These are phyloP conservation scores for Pilaira anomala DNA, from an alignment of 192 early-diverging fungal genomes.

Conservation along the genomic window DNA sequence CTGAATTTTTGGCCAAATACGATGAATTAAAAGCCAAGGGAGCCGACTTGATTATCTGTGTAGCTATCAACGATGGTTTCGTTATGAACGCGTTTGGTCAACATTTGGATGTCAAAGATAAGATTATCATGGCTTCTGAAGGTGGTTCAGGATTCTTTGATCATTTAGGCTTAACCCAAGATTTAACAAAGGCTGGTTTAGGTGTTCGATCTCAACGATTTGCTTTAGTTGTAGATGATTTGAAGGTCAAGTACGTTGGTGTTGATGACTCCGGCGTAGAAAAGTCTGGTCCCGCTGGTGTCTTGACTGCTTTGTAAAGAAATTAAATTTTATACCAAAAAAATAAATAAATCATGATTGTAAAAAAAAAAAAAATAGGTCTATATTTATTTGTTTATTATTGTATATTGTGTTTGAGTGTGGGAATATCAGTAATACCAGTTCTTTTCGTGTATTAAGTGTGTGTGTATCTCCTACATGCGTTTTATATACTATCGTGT, in stretches of 20 bases:
- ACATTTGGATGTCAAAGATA: conserved; percentile 43
- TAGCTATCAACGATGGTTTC: conserved; percentile 51
- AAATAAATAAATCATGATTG: not conserved
- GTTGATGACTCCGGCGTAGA: conserved; percentile 36
- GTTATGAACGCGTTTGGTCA: conserved; percentile 57
- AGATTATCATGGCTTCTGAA: conserved; percentile 45
- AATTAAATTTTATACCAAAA: not conserved
- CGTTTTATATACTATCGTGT: no score
- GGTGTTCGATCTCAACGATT: conserved; percentile 53
- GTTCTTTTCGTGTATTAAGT: no score
- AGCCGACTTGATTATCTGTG: conserved; percentile 48
- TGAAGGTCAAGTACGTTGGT: conserved; percentile 50
- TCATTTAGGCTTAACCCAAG: conserved; percentile 41
- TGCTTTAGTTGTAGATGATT: conserved; percentile 51
- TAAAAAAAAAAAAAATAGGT: not conserved
- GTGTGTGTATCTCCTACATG: no score
- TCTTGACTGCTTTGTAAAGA: conserved; percentile 22
- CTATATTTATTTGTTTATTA: conserved; percentile 1
- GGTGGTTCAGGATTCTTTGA: conserved; percentile 58
- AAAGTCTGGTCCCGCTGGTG: conserved; percentile 16
- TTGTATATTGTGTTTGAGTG: not conserved
- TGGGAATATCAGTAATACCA: not conserved
- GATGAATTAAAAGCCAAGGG: conserved; percentile 51
- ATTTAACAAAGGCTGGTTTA: conserved; percentile 55
- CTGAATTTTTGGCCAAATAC: conserved; percentile 45